A percentile compares a stretch with the other conserved stretches of the same genome.
Conservation (phyloP, 1,284 basidiomycete genomes). For the Fomitopsis pinicola region DNA sequence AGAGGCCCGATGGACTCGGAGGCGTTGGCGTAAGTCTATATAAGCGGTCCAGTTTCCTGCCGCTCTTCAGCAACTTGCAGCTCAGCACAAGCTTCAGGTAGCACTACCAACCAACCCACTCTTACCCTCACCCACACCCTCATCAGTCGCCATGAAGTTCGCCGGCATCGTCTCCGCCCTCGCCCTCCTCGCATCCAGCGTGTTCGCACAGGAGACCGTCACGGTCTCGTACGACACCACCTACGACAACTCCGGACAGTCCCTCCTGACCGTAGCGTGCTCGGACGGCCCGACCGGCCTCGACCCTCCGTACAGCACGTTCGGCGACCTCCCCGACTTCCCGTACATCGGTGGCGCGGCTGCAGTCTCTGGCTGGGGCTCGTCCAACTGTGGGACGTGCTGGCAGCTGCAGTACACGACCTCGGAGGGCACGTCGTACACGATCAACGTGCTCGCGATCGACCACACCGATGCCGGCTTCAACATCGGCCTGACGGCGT, state of each 20-base stretch:
- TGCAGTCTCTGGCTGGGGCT: slow-evolving; percentile 39
- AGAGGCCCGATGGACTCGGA: background rate
- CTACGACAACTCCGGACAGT: slow-evolving; percentile 35
- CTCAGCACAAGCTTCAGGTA: background rate
- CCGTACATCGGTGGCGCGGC: slow-evolving; percentile 46
- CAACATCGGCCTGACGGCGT: slow-evolving; percentile 32
- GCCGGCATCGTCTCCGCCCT: slow-evolving; percentile 20
- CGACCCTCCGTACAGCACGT: slow-evolving; percentile 38
- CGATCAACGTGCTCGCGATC: slow-evolving; percentile 38
- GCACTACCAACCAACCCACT: background rate
- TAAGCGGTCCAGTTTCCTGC: background rate
- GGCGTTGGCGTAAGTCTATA: background rate
- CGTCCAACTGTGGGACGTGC: slow-evolving; percentile 41
- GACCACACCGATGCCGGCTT: slow-evolving; percentile 35
- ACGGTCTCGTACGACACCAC: slow-evolving; percentile 35
- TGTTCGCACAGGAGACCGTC: slow-evolving; percentile 26
- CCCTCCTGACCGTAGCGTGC: slow-evolving; percentile 41
- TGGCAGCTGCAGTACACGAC: slow-evolving; percentile 36
- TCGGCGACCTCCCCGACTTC: slow-evolving; percentile 43
- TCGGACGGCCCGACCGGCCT: slow-evolving; percentile 45
- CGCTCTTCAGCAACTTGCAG: background rate
- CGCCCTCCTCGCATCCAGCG: slow-evolving; percentile 14
- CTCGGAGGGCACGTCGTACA: slow-evolving; percentile 19
- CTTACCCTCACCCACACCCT: background rate
- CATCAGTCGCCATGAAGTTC: slow-evolving; percentile 4